Conservation (phyloP, 163 green algal genomes). For the Chlamydomonas reinhardtii region DNA sequence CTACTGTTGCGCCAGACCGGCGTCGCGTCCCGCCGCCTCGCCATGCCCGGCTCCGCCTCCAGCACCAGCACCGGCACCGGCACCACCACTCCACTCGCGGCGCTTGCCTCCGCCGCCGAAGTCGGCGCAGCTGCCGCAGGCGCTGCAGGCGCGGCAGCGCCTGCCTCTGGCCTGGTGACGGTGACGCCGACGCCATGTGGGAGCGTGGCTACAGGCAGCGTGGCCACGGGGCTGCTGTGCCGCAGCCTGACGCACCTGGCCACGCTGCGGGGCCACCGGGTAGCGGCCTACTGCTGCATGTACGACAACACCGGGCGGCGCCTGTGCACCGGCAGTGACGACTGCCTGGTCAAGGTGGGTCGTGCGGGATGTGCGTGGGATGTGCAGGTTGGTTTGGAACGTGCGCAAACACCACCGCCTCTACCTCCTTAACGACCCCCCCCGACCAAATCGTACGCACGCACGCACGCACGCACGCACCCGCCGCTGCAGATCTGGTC, state of each 20-base stretch:
- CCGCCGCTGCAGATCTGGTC: constrained; percentile 80
- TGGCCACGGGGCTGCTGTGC: constrained; percentile 8
- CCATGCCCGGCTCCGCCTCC: neutral
- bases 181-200: too few relatives aligned
- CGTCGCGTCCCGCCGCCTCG: neutral
- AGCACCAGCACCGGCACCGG: too few relatives aligned
- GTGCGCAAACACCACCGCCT: too few relatives aligned
- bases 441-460: too few relatives aligned
- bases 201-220: neutral
- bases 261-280: constrained; percentile 81
- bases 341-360: constrained; percentile 84
- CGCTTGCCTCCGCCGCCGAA: too few relatives aligned
- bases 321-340: constrained; percentile 87
- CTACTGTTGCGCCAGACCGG: constrained; percentile 15
- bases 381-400: neutral
- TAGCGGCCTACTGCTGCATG: constrained; percentile 81
- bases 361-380: too few relatives aligned
- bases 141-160: too few relatives aligned
- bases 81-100: neutral
- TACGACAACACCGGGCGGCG: constrained; percentile 69
- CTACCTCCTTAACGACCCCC: too few relatives aligned
- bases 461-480: neutral
- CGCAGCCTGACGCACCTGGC: constrained; percentile 24
- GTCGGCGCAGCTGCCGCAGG: too few relatives aligned
- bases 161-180: too few relatives aligned